Conservation (phyloP, 2,329 filamentous ascomycete species). For the Acrocalymma vagum region DNA sequence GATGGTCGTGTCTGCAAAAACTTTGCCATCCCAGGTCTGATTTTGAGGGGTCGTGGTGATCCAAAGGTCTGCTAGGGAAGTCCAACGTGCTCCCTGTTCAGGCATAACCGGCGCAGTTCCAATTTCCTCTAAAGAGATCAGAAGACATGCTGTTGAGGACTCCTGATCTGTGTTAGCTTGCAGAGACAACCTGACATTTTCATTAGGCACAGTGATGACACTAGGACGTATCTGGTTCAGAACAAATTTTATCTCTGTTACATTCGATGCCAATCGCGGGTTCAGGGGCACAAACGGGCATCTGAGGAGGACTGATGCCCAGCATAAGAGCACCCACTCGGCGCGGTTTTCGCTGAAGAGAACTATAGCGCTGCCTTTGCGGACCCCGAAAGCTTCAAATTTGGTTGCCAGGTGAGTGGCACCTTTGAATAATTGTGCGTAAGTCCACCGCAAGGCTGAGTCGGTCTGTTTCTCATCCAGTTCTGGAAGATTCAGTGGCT, state of each 20-base stretch:
- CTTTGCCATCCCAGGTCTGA: neutral
- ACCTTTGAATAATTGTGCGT: slow-evolving; percentile 1
- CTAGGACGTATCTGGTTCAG: slow-evolving; percentile 3
- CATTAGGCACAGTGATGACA: too few species aligned
- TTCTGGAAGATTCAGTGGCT: too few species aligned
- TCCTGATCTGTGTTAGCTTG: too few species aligned
- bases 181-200: too few species aligned
- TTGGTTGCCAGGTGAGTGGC: neutral
- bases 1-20: neutral
- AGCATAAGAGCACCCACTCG: slow-evolving; percentile 5
- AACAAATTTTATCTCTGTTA: neutral
- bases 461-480: too few species aligned
- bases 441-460: slow-evolving; percentile 5
- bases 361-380: slow-evolving; percentile 3
- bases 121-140: too few species aligned
- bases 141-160: too few species aligned
- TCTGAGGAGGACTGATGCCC: neutral
- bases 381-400: neutral
- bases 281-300: slow-evolving; percentile 6
- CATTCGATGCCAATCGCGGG: neutral
- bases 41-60: too few species aligned
- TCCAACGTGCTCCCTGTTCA: too few species aligned
- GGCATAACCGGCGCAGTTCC: too few species aligned
- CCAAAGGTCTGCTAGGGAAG: too few species aligned
- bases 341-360: slow-evolving; percentile 4